These are phyloP conservation scores for Brassica rapa DNA, from an alignment of 345 rosid species.

Conservation along the genomic window DNA sequence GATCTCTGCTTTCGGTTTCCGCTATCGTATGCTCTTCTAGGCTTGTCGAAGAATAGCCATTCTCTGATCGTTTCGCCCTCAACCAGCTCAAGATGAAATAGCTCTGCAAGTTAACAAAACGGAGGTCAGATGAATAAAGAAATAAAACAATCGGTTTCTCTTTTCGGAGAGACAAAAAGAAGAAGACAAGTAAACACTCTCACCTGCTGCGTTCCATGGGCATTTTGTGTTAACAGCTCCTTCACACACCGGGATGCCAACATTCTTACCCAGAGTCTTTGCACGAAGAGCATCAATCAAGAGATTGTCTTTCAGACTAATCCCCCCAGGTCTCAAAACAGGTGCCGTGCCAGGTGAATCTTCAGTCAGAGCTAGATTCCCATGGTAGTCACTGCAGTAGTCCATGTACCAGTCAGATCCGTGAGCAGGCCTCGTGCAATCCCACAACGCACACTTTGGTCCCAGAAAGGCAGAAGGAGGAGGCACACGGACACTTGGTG, in stretches of 20 bases:
- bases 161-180: no score
- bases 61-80: conserved; percentile 75
- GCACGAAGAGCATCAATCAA: conserved; percentile 62
- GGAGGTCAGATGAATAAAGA: not conserved
- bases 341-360: conserved; percentile 65
- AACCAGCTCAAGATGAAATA: conserved; percentile 64
- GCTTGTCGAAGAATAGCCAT: conserved; percentile 94
- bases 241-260: conserved; percentile 85
- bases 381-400: conserved; percentile 80
- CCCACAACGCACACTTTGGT: conserved; percentile 92
- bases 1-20: conserved; percentile 96
- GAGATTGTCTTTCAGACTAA: conserved; percentile 69
- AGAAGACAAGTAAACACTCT: no score
- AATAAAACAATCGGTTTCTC: not conserved
- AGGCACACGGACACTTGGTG: conserved; percentile 53
- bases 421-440: conserved; percentile 84
- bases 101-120: conserved; percentile 50
- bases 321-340: conserved; percentile 74
- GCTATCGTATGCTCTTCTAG: conserved; percentile 81
- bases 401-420: conserved; percentile 56
- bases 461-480: conserved; percentile 87
- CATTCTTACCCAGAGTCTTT: conserved; percentile 70
- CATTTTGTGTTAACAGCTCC: conserved; percentile 82
- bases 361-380: conserved; percentile 61
- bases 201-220: conserved; percentile 85